Conservation (phyloP, 1,284 basidiomycete species). For the Fomitiporia mediterranea region DNA sequence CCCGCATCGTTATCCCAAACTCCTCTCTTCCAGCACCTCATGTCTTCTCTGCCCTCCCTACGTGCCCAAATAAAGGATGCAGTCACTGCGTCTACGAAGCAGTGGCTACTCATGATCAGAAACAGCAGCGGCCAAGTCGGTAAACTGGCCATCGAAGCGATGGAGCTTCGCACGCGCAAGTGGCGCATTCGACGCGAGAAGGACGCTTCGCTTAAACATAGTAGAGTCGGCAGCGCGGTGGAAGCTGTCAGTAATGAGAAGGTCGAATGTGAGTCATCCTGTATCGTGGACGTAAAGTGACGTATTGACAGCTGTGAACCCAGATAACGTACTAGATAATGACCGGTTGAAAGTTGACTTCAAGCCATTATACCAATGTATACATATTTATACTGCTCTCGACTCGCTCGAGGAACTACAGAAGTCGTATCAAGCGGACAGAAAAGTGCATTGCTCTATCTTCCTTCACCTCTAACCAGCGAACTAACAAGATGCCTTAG, state of each 20-base stretch:
- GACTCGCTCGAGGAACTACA: conserved; percentile 88
- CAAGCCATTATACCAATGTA: conserved; percentile 92
- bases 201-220: conserved; percentile 68
- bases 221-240: conserved; percentile 90
- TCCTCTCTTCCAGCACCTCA: conserved; percentile 88
- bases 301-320: conserved; percentile 12
- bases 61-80: conserved; percentile 87
- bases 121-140: conserved; percentile 88
- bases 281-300: not conserved
- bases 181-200: conserved; percentile 84
- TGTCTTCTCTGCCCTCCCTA: conserved; percentile 88
- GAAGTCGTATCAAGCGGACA: conserved; percentile 90
- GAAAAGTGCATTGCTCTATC: conserved; percentile 55
- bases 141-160: conserved; percentile 83
- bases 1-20: conserved; percentile 88
- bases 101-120: conserved; percentile 95
- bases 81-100: conserved; percentile 92
- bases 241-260: conserved; percentile 94
- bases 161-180: conserved; percentile 79
- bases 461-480: conserved; percentile 18
- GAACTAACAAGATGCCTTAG: conserved; percentile 36
- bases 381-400: conserved; percentile 93
- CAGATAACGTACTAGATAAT: conserved; percentile 92
- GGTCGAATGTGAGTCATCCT: conserved; percentile 74
- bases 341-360: conserved; percentile 89